Percentiles rank a stretch among this genome's conserved stretches.
phyloP scores from a whole-genome alignment of 495 filamentous ascomycete species.

The Aspergillus avenaceus region DNA sequence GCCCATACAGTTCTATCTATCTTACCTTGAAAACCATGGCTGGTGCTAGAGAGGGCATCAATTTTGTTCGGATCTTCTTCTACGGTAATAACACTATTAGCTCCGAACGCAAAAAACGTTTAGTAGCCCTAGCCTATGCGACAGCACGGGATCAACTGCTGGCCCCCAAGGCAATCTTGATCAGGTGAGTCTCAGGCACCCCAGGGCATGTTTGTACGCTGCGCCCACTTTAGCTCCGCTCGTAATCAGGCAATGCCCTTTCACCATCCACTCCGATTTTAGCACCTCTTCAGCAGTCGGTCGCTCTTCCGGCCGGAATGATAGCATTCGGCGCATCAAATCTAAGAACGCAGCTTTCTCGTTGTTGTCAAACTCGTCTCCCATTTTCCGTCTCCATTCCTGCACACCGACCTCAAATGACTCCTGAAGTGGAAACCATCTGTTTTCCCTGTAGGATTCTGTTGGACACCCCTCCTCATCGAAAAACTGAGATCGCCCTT shows the following conservation, averaged over 20 bases:
- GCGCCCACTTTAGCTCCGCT: conserved; percentile 7
- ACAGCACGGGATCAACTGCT: no score
- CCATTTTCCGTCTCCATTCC: conserved; percentile 20
- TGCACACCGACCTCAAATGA: conserved; percentile 27
- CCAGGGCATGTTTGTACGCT: no score
- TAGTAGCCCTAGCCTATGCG: no score
- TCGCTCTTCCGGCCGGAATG: conserved; percentile 15
- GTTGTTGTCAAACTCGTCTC: conserved; percentile 11
- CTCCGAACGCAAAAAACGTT: no score
- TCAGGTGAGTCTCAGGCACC: no score
- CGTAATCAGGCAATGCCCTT: conserved; percentile 15
- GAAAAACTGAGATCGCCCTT: conserved; percentile 21
- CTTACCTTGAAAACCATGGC: no score
- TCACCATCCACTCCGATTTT: conserved; percentile 22
- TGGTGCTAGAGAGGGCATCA: no score
- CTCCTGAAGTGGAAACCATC: conserved; percentile 23
- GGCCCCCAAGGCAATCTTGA: no score
- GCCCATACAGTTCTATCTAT: no score
- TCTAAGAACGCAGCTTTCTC: conserved; percentile 26
- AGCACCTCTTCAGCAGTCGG: conserved; percentile 16
- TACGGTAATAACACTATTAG: no score
- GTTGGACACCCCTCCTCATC: conserved; percentile 19
- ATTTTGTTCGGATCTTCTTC: no score
- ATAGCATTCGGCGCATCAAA: conserved; percentile 25
- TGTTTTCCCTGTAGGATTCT: conserved; percentile 9